Conservation (phyloP, 148 eudicot genomes). For the Linanthus parryae region DNA sequence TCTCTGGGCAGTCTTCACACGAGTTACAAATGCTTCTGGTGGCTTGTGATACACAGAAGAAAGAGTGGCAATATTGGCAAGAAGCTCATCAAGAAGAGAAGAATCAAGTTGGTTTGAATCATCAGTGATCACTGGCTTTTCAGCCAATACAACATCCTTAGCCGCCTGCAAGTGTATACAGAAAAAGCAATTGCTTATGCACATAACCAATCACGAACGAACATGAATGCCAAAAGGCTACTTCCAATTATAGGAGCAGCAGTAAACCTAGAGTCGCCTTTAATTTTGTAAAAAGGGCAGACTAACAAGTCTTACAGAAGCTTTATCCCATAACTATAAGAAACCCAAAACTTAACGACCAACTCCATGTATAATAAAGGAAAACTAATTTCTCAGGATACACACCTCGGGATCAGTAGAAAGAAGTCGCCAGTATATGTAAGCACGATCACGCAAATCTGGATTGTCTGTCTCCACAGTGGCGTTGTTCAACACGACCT, state of each 20-base stretch:
- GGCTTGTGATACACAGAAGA: slow-evolving; percentile 98
- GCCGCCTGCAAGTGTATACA: slow-evolving; percentile 58
- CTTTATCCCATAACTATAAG: too few species aligned
- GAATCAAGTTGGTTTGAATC: slow-evolving; percentile 93
- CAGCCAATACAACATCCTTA: slow-evolving; percentile 95
- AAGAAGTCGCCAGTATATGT: slow-evolving; percentile 98
- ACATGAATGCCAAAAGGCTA: too few species aligned
- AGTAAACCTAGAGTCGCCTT: too few species aligned
- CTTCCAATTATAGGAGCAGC: too few species aligned
- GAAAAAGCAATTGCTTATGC: neutral
- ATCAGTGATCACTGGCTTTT: slow-evolving; percentile 96
- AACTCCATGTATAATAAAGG: too few species aligned
- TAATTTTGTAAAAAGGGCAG: too few species aligned
- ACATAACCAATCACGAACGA: too few species aligned
- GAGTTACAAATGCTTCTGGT: slow-evolving; percentile 89
- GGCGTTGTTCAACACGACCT: slow-evolving; percentile 98
- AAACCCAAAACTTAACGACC: too few species aligned
- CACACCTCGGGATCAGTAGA: slow-evolving; percentile 98
- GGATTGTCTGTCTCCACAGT: slow-evolving; percentile 99
- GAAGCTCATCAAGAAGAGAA: slow-evolving; percentile 95
- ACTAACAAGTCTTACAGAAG: too few species aligned
- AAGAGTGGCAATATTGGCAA: slow-evolving; percentile 89
- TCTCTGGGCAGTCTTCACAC: slow-evolving; percentile 71
- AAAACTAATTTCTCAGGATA: neutral
- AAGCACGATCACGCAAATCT: slow-evolving; percentile 94